Evolutionary conservation across 306 rosid genomes (phyloP).

Genomic region (Myrica gale): DNA sequence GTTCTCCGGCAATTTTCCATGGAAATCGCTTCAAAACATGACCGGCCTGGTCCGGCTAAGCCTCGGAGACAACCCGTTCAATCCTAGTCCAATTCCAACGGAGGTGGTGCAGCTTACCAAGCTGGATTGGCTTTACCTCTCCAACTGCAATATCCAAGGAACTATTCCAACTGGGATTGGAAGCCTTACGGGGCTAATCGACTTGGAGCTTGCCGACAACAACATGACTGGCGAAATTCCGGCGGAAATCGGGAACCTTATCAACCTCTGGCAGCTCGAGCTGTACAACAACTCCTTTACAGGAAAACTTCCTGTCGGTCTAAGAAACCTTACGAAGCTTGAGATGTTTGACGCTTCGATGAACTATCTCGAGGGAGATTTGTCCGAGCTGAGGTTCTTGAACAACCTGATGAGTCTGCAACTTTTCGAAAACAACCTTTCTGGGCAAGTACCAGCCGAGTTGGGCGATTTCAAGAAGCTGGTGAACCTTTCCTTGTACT

Average conservation of each 20-base stretch:
- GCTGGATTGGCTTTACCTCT: constrained; percentile 58
- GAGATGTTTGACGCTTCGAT: constrained; percentile 56
- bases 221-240: constrained; percentile 65
- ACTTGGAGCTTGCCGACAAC: constrained; percentile 61
- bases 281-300: constrained; percentile 53
- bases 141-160: constrained; percentile 63
- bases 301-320: constrained; percentile 61
- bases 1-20: constrained; percentile 70
- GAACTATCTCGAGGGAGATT: constrained; percentile 60
- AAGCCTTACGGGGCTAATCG: constrained; percentile 51
- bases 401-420: constrained; percentile 56
- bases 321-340: constrained; percentile 54
- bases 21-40: constrained; percentile 61
- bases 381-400: constrained; percentile 49
- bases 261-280: constrained; percentile 69
- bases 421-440: constrained; percentile 43
- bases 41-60: constrained; percentile 54
- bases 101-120: constrained; percentile 47
- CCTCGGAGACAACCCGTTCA: constrained; percentile 71
- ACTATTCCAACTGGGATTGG: constrained; percentile 66
- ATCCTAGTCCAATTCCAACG: constrained; percentile 45
- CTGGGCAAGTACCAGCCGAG: constrained; percentile 71
- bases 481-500: constrained; percentile 50
- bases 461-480: constrained; percentile 70
- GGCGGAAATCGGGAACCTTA: constrained; percentile 56